Base-by-base conservation (phyloP, 1,139 yeast species). In the Kluyveromyces sp. region DNA sequence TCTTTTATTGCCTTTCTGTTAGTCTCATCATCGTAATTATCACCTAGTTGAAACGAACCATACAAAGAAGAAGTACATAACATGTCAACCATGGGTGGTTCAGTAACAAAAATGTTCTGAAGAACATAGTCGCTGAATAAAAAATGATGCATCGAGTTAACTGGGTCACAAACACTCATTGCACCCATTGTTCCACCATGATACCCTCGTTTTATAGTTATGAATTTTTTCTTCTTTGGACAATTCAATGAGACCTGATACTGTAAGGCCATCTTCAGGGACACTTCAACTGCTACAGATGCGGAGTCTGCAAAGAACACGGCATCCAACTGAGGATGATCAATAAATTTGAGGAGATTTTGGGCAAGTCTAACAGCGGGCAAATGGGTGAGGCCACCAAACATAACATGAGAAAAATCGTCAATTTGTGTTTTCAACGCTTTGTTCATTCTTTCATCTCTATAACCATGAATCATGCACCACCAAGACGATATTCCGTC, bases 271-370 rank as follows among this genome's bases (percentile, higher is more conserved):
- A 76, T 69, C 61, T 75, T 76, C 67, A 76, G 57, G 7, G 78
- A 77, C 54, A 73, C 72, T 57, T 77, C 81, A 53, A 75, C 75
- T 25, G 79, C 68, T 57, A 76, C 81, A n/a, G 79, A 74, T n/a
- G 81, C 81, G 5, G 79, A 75, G 44, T 60, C 64, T 1, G 66
- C 65, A n/a, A 64, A 45, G 45, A 65, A 65, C 15, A 61, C 55
- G 34, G 59, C 56, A 7, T 61, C 57, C 34, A 65, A 48, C 25
- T 54, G 45, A 2, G 50, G 43, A 38, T 53, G 53, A 45, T 60
- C 56, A 4, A 64, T 57, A 50, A 64, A 47, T 7, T 49, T 48
- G 4, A 63, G 33, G 25, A 65, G 46, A 37, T 51, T 54, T 36
- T 54, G 48, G 15, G 55, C 57, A 5, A 64, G 47, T 1, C 48